A percentile compares a stretch with the other conserved stretches of the same genome.
phyloP scores from a whole-genome alignment of 148 eudicot species.

The Rheum nobile region DNA sequence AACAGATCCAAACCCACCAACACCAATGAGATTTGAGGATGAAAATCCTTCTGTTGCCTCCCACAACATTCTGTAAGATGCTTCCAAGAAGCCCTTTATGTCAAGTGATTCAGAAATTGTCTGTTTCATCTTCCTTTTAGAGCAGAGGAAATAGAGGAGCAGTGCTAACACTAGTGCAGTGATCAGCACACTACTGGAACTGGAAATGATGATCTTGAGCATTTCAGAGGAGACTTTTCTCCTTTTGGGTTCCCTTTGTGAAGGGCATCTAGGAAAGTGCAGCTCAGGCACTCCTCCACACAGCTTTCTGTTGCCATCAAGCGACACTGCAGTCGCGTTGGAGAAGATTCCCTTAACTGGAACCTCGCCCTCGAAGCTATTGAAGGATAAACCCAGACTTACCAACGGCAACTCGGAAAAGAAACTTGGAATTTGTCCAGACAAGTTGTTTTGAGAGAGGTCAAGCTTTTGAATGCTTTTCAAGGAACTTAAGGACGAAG shows the following conservation, averaged over 20 bases:
- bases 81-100: not conserved
- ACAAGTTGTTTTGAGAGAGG: constrained; percentile 27
- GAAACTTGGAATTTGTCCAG: constrained; percentile 26
- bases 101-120: not conserved
- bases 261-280: constrained; percentile 18
- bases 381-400: constrained; percentile 18
- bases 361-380: constrained; percentile 31
- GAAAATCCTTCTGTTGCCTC: constrained; percentile 24
- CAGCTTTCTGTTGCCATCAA: constrained; percentile 25
- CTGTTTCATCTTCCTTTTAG: not conserved
- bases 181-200: not conserved
- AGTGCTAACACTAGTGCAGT: not conserved
- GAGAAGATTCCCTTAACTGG: constrained; percentile 24
- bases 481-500: constrained; percentile 12
- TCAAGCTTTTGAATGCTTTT: constrained; percentile 18
- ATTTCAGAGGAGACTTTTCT: not conserved
- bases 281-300: constrained; percentile 30
- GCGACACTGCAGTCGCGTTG: constrained; percentile 17
- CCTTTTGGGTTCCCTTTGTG: not conserved
- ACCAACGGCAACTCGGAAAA: constrained; percentile 7
- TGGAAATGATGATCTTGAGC: constrained; percentile 6
- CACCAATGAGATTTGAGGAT: constrained; percentile 12
- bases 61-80: constrained; percentile 14
- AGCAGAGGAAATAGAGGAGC: not conserved
- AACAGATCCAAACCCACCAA: constrained; percentile 20